phyloP scores from a whole-genome alignment of 1,139 yeast genomes.

The Kazachstania sp. region DNA sequence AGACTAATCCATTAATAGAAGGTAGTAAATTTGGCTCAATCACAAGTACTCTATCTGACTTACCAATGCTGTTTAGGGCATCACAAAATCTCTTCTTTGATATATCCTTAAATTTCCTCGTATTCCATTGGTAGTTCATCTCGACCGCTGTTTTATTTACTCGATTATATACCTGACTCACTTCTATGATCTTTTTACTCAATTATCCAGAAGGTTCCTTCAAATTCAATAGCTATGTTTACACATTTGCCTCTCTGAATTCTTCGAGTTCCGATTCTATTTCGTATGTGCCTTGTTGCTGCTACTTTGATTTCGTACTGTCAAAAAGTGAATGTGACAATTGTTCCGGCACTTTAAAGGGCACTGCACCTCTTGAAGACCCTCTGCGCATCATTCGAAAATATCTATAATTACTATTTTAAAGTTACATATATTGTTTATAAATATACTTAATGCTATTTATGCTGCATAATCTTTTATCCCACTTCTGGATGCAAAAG shows the following conservation, averaged over 20 bases:
- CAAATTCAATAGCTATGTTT: too few species aligned
- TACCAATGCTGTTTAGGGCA: constrained; percentile 13
- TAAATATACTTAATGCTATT: too few species aligned
- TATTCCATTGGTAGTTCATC: constrained; percentile 21
- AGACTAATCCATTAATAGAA: constrained; percentile 17
- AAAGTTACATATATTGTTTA: neutral
- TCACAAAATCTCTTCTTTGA: constrained; percentile 13
- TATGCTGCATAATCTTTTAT: constrained; percentile 6
- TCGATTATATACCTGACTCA: neutral
- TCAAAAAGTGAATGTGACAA: too few species aligned
- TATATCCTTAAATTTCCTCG: constrained; percentile 18
- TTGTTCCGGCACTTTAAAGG: too few species aligned
- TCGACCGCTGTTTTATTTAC: neutral
- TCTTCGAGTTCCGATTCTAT: too few species aligned
- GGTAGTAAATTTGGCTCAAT: constrained; percentile 20
- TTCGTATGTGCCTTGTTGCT: too few species aligned
- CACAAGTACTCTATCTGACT: constrained; percentile 16
- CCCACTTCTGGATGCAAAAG: constrained; percentile 43
- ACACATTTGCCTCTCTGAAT: neutral
- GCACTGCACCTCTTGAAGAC: too few species aligned
- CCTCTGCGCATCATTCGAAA: too few species aligned
- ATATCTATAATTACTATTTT: too few species aligned
- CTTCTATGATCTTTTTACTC: too few species aligned
- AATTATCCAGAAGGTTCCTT: too few species aligned
- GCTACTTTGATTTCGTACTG: too few species aligned